Evolutionary conservation across 2,329 filamentous ascomycete genomes (phyloP).

Genomic region (Xylariaceae sp.): DNA sequence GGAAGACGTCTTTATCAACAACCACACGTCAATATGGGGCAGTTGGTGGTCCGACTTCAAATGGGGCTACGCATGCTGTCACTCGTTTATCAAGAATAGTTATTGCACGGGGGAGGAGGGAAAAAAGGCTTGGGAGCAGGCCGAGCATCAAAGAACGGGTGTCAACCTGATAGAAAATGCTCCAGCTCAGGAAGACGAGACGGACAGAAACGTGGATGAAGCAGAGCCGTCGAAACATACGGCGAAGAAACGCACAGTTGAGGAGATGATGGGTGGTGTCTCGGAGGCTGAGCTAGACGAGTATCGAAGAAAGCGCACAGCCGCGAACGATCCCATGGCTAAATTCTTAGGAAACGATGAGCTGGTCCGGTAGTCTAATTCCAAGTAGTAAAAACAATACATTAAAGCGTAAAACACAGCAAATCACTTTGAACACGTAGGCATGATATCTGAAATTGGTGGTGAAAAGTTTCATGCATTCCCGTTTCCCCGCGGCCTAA

Average conservation of each 20-base stretch:
- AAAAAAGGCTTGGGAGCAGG: constrained; percentile 76
- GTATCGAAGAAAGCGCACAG: constrained; percentile 75
- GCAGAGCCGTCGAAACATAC: constrained; percentile 26
- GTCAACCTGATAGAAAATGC: constrained; percentile 43
- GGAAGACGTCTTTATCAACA: constrained; percentile 86
- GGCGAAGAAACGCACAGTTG: constrained; percentile 71
- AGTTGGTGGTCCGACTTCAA: constrained; percentile 96
- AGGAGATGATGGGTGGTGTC: constrained; percentile 77
- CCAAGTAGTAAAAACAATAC: not conserved
- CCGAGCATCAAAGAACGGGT: constrained; percentile 63
- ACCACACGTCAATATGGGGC: constrained; percentile 91
- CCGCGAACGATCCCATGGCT: constrained; percentile 85
- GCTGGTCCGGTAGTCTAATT: constrained; percentile 47
- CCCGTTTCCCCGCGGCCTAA: constrained; percentile 50
- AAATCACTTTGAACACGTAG: constrained; percentile 27
- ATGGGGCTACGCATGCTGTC: constrained; percentile 97
- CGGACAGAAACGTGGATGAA: constrained; percentile 27
- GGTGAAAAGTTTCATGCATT: constrained; percentile 39
- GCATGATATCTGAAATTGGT: constrained; percentile 5
- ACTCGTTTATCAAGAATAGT: constrained; percentile 91
- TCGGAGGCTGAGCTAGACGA: constrained; percentile 85
- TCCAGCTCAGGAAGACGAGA: constrained; percentile 27
- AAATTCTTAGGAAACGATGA: constrained; percentile 76
- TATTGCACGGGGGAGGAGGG: constrained; percentile 96
- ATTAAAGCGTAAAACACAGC: constrained; percentile 13